Evolutionary conservation across 164 flowering plant species (phyloP).

Genomic region (Vitis labrusca): DNA sequence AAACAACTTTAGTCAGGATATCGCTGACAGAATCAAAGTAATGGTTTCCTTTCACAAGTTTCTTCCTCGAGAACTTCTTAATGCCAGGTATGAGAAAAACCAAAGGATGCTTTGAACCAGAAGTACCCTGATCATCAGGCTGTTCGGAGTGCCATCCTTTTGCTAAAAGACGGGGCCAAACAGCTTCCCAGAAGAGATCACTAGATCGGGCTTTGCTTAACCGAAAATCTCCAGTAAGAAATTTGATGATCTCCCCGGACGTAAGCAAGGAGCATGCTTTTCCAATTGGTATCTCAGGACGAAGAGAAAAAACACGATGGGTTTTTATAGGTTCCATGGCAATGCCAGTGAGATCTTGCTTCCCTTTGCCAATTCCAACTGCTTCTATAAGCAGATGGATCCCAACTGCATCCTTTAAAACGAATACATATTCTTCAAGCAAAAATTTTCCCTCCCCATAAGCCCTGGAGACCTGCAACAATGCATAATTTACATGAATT

Average conservation of each 20-base stretch:
- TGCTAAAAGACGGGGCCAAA: slow-evolving; percentile 44
- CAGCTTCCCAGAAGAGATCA: slow-evolving; percentile 44
- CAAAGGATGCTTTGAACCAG: slow-evolving; percentile 13
- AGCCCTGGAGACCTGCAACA: slow-evolving; percentile 21
- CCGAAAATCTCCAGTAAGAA: slow-evolving; percentile 23
- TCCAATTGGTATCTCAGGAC: slow-evolving; percentile 23
- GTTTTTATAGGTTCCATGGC: slow-evolving; percentile 17
- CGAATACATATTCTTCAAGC: slow-evolving; percentile 29
- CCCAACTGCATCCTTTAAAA: slow-evolving; percentile 25
- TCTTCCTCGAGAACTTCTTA: slow-evolving; percentile 23
- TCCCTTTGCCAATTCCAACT: slow-evolving; percentile 31
- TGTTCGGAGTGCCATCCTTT: slow-evolving; percentile 46
- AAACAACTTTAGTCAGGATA: slow-evolving; percentile 25
- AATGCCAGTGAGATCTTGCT: slow-evolving; percentile 29
- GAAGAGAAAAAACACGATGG: slow-evolving; percentile 4
- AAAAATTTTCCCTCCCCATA: slow-evolving; percentile 22
- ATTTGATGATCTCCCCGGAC: slow-evolving; percentile 21
- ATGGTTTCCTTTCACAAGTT: slow-evolving; percentile 31
- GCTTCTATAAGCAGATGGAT: slow-evolving; percentile 22
- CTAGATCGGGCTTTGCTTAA: slow-evolving; percentile 33
- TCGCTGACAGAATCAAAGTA: slow-evolving; percentile 29
- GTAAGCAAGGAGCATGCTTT: slow-evolving; percentile 35
- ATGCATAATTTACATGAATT: background rate
- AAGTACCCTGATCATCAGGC: slow-evolving; percentile 19
- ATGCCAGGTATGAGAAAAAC: slow-evolving; percentile 30